A percentile compares a stretch with the other conserved stretches of the same genome.
phyloP scores from a whole-genome alignment of 208 protist species.

The Acanthamoeba polyphaga region DNA sequence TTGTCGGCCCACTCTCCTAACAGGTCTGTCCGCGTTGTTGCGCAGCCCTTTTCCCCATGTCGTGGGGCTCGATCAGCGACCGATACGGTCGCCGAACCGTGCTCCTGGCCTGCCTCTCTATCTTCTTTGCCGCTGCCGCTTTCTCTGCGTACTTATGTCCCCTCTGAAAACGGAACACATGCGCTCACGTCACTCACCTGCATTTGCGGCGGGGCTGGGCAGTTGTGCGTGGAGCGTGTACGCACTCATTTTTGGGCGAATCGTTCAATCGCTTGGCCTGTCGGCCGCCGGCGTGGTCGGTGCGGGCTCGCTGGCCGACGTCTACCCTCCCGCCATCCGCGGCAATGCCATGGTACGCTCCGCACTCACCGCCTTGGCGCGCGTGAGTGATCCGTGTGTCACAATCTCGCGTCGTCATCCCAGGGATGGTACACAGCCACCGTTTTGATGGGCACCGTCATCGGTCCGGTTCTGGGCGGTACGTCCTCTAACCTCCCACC shows the following conservation, averaged over 20 bases:
- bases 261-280: conserved; percentile 18
- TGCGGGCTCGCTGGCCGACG: conserved; percentile 36
- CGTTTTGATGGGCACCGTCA: conserved; percentile 1
- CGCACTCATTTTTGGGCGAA: not conserved
- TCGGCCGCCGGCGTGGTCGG: conserved; percentile 42
- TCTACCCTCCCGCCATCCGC: conserved; percentile 31
- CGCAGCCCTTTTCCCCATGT: conserved; percentile 44
- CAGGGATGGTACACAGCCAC: conserved; percentile 56
- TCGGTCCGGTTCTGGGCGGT: not conserved
- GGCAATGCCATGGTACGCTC: conserved; percentile 27
- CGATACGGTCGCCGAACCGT: conserved; percentile 45
- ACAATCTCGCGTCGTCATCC: not conserved
- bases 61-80: conserved; percentile 42
- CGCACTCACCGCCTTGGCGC: not conserved
- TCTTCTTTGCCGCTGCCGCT: conserved; percentile 17
- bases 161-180: not conserved
- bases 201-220: not conserved
- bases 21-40: not conserved
- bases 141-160: not conserved
- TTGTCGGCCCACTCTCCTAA: no score
- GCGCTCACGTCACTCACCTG: not conserved
- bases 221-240: conserved; percentile 30
- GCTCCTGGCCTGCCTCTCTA: conserved; percentile 38
- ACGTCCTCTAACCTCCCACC: not conserved
- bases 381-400: not conserved